phyloP scores from a whole-genome alignment of 495 filamentous ascomycete species.

The Durotheca rogersii region DNA sequence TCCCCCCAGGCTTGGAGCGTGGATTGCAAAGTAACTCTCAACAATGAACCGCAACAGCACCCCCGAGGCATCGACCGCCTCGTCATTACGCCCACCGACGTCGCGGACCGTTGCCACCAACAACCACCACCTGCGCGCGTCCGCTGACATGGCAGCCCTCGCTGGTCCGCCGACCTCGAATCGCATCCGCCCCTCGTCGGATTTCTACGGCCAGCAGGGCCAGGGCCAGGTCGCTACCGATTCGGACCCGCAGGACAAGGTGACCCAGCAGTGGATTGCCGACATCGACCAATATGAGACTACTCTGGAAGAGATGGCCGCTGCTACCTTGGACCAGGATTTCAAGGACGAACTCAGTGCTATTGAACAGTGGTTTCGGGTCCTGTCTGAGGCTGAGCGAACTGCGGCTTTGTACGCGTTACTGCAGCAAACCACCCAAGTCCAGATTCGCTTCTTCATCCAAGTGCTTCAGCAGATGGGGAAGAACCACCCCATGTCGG shows the following conservation, averaged over 20 bases:
- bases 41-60: slow-evolving; percentile 96
- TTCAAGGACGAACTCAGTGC: slow-evolving; percentile 99
- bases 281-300: slow-evolving; percentile 98
- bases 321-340: slow-evolving; percentile 94
- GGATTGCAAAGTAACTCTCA: slow-evolving; percentile 27
- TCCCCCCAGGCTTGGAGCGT: slow-evolving; percentile 18
- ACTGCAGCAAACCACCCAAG: slow-evolving; percentile 96
- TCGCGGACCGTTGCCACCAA: slow-evolving; percentile 75
- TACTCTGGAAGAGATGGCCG: slow-evolving; percentile 97
- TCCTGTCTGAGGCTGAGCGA: slow-evolving; percentile 92
- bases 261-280: slow-evolving; percentile 96
- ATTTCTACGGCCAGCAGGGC: slow-evolving; percentile 81
- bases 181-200: slow-evolving; percentile 91
- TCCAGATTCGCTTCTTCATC: slow-evolving; percentile 99
- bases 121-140: slow-evolving; percentile 82
- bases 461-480: slow-evolving; percentile 98
- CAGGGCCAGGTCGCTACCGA: slow-evolving; percentile 63
- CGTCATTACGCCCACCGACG: slow-evolving; percentile 85
- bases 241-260: slow-evolving; percentile 81
- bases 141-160: slow-evolving; percentile 93
- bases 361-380: slow-evolving; percentile 99
- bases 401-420: slow-evolving; percentile 94
- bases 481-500: slow-evolving; percentile 95
- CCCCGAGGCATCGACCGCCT: slow-evolving; percentile 78
- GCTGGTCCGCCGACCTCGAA: slow-evolving; percentile 70